Percentiles rank a stretch among this genome's conserved stretches.
Evolutionary conservation across 495 filamentous ascomycete genomes (phyloP).

Genomic region (Aspergillus homomorphus): DNA sequence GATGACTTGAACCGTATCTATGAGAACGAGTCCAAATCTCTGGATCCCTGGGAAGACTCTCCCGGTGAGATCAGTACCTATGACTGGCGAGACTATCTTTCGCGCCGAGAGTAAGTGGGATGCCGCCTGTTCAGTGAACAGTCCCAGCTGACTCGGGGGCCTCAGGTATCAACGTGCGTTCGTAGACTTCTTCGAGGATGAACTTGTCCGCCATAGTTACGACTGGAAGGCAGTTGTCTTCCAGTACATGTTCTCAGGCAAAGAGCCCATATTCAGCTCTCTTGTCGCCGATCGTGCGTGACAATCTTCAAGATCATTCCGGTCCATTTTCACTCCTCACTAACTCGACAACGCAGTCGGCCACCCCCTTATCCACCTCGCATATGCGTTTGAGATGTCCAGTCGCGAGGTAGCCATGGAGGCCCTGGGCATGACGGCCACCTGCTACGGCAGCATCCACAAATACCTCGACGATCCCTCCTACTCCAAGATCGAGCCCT

Average conservation of each 20-base stretch:
- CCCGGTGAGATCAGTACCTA: slow-evolving; percentile 75
- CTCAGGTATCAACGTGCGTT: slow-evolving; percentile 80
- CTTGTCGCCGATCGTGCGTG: slow-evolving; percentile 73
- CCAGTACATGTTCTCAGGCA: slow-evolving; percentile 71
- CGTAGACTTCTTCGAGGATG: slow-evolving; percentile 89
- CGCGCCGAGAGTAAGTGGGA: slow-evolving; percentile 56
- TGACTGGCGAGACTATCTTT: slow-evolving; percentile 85
- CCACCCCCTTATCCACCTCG: slow-evolving; percentile 85
- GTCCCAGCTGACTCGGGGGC: slow-evolving; percentile 2
- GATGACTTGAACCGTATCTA: slow-evolving; percentile 74
- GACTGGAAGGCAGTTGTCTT: slow-evolving; percentile 77
- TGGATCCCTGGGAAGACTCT: slow-evolving; percentile 82
- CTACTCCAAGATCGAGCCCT: slow-evolving; percentile 53
- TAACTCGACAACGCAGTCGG: slow-evolving; percentile 58
- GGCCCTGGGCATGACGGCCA: slow-evolving; percentile 65
- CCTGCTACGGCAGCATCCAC: slow-evolving; percentile 72
- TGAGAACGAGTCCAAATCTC: slow-evolving; percentile 63
- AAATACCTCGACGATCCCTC: slow-evolving; percentile 72
- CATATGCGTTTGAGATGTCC: slow-evolving; percentile 80
- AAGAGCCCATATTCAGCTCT: slow-evolving; percentile 73
- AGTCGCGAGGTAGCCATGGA: slow-evolving; percentile 81
- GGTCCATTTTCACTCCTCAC: slow-evolving; percentile 9
- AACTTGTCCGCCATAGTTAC: slow-evolving; percentile 70
- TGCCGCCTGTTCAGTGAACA: no score
- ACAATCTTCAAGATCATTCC: not conserved